Percentiles rank a stretch among this genome's conserved stretches.
Conservation (phyloP, 345 rosid species). For the Melaleuca quinquenervia region DNA sequence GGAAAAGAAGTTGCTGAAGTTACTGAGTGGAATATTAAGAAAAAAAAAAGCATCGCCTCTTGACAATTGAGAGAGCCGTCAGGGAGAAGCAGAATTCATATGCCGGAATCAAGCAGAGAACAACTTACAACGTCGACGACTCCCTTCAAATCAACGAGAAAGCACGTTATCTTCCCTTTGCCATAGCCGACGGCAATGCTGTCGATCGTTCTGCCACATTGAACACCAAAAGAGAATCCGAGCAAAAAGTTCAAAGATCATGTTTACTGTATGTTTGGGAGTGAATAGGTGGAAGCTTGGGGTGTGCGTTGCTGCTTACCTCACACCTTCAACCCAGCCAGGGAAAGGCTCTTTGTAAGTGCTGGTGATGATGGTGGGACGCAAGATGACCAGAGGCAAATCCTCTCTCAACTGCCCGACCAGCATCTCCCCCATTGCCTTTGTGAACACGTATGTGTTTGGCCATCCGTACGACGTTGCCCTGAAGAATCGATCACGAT, state of each 20-base stretch:
- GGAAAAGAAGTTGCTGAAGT: neutral
- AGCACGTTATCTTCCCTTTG: constrained; percentile 67
- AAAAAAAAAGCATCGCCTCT: neutral
- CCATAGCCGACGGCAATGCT: constrained; percentile 64
- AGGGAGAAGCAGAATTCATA: neutral
- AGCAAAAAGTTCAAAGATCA: neutral
- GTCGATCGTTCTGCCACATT: constrained; percentile 60
- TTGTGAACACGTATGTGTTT: constrained; percentile 74
- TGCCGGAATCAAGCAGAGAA: neutral
- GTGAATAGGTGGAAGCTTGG: neutral
- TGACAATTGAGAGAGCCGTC: neutral
- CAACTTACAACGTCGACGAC: constrained; percentile 55
- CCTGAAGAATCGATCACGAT: constrained; percentile 10
- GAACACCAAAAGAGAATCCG: neutral
- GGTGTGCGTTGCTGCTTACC: constrained; percentile 8
- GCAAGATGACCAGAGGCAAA: constrained; percentile 37
- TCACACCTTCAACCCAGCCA: constrained; percentile 80
- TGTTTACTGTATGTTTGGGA: neutral
- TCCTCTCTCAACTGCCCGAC: constrained; percentile 29
- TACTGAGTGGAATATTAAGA: neutral
- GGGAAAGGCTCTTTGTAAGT: constrained; percentile 72
- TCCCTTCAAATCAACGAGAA: constrained; percentile 48
- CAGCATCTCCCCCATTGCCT: constrained; percentile 88
- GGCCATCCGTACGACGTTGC: constrained; percentile 78
- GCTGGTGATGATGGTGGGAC: constrained; percentile 69